These are phyloP conservation scores for Yamadazyma takamatsuzukensis DNA, from an alignment of 805 yeast species.

Conservation along the genomic window DNA sequence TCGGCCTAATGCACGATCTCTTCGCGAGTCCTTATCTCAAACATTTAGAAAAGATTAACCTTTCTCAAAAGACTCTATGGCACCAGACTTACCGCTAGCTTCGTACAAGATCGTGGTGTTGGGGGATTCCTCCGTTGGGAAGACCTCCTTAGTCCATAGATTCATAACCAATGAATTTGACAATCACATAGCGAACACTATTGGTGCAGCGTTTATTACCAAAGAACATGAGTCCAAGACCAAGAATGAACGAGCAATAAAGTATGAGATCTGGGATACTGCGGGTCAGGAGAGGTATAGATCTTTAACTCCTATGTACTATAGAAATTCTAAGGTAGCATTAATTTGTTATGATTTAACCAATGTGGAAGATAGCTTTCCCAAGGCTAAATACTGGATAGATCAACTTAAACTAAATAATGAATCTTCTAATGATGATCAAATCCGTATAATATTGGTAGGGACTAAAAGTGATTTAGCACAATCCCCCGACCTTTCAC, in stretches of 20 bases:
- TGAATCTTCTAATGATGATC: conserved; percentile 16
- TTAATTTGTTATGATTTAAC: conserved; percentile 84
- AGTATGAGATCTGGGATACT: conserved; percentile 82
- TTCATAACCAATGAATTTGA: conserved; percentile 73
- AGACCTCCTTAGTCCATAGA: conserved; percentile 74
- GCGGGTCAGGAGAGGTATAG: conserved; percentile 83
- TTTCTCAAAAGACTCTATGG: no score
- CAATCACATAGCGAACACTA: conserved; percentile 80
- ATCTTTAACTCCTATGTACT: conserved; percentile 79
- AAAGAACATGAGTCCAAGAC: conserved; percentile 45
- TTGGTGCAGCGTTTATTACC: conserved; percentile 97
- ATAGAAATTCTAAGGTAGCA: conserved; percentile 67
- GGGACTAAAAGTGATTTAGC: conserved; percentile 82
- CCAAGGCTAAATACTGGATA: conserved; percentile 85
- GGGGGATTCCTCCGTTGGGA: conserved; percentile 62
- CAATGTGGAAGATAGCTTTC: conserved; percentile 43
- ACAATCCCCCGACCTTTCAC: conserved; percentile 9
- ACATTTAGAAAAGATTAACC: no score
- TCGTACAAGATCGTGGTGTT: conserved; percentile 38
- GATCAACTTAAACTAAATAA: conserved; percentile 54
- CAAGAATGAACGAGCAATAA: conserved; percentile 35
- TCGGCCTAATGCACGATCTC: no score
- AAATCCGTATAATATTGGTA: conserved; percentile 47
- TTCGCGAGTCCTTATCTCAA: no score
- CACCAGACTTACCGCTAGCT: conserved; percentile 23